These are phyloP conservation scores for Furcasterigmium sp. DNA, from an alignment of 2,329 filamentous ascomycete genomes.

Conservation along the genomic window DNA sequence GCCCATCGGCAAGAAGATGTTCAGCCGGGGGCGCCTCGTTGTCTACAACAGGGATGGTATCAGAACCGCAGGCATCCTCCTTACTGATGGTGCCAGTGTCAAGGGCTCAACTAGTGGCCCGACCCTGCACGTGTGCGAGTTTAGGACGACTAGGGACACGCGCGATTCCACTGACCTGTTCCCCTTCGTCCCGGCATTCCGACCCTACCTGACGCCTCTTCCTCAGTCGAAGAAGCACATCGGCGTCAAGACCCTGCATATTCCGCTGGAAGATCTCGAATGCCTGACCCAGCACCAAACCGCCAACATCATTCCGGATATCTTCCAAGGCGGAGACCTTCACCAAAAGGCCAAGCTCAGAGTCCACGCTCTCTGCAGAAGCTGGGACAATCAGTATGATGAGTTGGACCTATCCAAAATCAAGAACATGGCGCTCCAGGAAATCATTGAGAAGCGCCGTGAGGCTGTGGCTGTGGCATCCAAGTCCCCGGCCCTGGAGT, in stretches of 20 bases:
- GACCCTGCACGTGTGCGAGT: slow-evolving; percentile 72
- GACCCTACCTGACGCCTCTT: slow-evolving; percentile 60
- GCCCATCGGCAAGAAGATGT: slow-evolving; percentile 77
- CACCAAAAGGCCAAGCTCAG: slow-evolving; percentile 57
- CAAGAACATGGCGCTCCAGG: slow-evolving; percentile 76
- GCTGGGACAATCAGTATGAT: slow-evolving; percentile 76
- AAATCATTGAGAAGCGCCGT: slow-evolving; percentile 68
- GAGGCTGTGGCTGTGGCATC: slow-evolving; percentile 60
- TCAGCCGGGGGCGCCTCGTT: slow-evolving; percentile 68
- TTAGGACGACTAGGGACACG: slow-evolving; percentile 61
- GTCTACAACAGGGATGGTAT: slow-evolving; percentile 83
- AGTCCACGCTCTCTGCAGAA: slow-evolving; percentile 62
- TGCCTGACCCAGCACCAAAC: slow-evolving; percentile 69
- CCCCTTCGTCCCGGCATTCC: slow-evolving; percentile 71
- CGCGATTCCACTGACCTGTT: slow-evolving; percentile 80
- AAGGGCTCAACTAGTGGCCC: slow-evolving; percentile 54
- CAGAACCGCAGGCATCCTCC: slow-evolving; percentile 73
- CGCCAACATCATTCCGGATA: slow-evolving; percentile 54
- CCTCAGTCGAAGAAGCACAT: slow-evolving; percentile 64
- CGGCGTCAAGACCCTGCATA: slow-evolving; percentile 59
- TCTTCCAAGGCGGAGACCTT: slow-evolving; percentile 47
- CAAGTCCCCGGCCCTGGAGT: slow-evolving; percentile 60
- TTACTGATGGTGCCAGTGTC: slow-evolving; percentile 67
- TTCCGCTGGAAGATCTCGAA: slow-evolving; percentile 75
- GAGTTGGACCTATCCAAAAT: slow-evolving; percentile 80